These are phyloP conservation scores for Bryopsis sp. DNA, from an alignment of 139 green algal genomes.

Conservation along the genomic window DNA sequence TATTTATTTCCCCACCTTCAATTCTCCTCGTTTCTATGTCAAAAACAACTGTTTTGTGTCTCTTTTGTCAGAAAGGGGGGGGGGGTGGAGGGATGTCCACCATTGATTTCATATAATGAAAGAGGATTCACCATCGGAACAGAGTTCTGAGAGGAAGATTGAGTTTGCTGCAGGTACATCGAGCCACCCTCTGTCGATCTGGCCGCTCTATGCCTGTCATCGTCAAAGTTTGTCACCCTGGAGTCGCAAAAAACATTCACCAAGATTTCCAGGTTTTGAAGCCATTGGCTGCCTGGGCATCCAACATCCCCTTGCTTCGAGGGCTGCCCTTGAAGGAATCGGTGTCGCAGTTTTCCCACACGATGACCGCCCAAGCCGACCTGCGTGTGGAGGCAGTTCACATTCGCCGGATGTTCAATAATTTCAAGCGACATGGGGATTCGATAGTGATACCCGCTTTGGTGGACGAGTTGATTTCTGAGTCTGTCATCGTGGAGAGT, in stretches of 20 bases:
- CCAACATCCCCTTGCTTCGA: constrained; percentile 31
- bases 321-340: constrained; percentile 68
- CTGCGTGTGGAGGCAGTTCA: constrained; percentile 75
- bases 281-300: constrained; percentile 33
- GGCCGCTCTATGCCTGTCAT: constrained; percentile 30
- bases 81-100: neutral
- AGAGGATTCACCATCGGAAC: neutral
- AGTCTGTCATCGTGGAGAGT: constrained; percentile 83
- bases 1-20: neutral
- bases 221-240: constrained; percentile 88
- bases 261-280: constrained; percentile 85
- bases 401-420: constrained; percentile 56
- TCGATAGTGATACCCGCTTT: constrained; percentile 31
- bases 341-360: constrained; percentile 81
- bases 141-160: neutral
- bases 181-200: constrained; percentile 37
- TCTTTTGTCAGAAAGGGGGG: neutral
- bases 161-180: constrained; percentile 52
- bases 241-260: constrained; percentile 63
- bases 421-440: constrained; percentile 42
- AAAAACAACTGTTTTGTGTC: neutral
- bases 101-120: neutral
- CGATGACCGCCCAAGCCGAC: constrained; percentile 84
- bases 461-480: constrained; percentile 46
- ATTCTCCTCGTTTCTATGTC: neutral